Base-by-base conservation (phyloP, 2,329 filamentous ascomycete genomes). In the Malbranchea zuffiana region DNA sequence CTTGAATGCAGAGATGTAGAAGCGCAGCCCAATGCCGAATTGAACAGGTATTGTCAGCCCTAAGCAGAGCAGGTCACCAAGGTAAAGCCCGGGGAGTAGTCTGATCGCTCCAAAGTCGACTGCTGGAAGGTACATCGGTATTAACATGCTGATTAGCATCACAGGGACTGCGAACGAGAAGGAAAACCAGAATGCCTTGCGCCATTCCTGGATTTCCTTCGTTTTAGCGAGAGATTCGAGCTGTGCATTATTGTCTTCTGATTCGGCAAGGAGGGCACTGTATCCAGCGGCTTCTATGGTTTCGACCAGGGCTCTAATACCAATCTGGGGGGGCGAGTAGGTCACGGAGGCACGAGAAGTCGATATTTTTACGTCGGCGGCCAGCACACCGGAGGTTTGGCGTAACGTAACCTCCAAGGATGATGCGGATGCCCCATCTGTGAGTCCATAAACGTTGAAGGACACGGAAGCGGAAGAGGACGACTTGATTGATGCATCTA, bases 221-320 rank as follows among this genome's bases (percentile, higher is more conserved):
- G 90, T 96, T 63, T 98, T 98, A 6, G 90, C 82, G 2, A 98
- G 71, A 1, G 90, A 96, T 58, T 96, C 86, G 2, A 98, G 72
- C 56, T 98, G 90, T 1, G 90, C 88, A 53, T 93, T 93, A 57
- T 93, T 96, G 62, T 98, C 90, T 50, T 96, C 85, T 36, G 78
- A 81, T 47, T 96, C 88, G 1, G 87, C 80, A 7, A 96, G 74
- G 2, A 98, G 67, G 1, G 88, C 90, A 55, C 95, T 94, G 57
- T 82, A 84, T 2, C 88, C 87, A 13, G 75, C 68, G n/a, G 70
- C 68, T 60, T 98, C 88, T 28, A 95, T 75, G 0, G 74, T 65
- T 50, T 87, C 84, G 5, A 95, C 88, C 21, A 96, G 72, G 3
- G 74, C 75, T 28, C 90, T 78, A 15, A 98, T 72, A 2, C 90